phyloP scores from a whole-genome alignment of 768 basidiomycete genomes.

The Pholiota conissans region DNA sequence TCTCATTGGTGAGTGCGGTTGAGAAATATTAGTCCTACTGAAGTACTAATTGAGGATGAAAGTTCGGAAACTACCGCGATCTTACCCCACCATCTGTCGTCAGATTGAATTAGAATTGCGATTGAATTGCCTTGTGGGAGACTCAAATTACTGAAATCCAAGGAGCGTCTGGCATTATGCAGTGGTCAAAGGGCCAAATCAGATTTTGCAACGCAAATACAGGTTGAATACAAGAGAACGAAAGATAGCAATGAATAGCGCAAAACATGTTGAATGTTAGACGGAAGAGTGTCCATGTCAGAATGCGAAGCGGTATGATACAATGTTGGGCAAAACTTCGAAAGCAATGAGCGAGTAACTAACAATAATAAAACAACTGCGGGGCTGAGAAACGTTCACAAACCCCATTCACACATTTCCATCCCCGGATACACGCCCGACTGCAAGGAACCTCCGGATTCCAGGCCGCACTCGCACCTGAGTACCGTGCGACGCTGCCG shows the following conservation, averaged over 20 bases:
- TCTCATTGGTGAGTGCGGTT: too few species aligned
- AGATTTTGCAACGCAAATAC: neutral
- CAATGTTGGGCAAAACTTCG: neutral
- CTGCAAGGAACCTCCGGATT: neutral
- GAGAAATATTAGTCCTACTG: too few species aligned
- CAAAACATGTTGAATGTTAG: neutral
- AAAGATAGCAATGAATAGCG: neutral
- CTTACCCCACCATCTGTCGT: too few species aligned
- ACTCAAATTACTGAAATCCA: too few species aligned
- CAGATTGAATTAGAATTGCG: too few species aligned
- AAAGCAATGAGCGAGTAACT: neutral
- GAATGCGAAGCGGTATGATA: neutral
- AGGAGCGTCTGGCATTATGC: too few species aligned
- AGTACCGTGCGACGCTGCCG: neutral
- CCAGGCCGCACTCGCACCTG: neutral
- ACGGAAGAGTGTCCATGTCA: neutral
- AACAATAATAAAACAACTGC: neutral
- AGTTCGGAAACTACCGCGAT: too few species aligned
- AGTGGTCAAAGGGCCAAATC: too few species aligned
- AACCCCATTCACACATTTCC: neutral
- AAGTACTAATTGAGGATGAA: too few species aligned
- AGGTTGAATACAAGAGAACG: neutral
- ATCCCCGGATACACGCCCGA: neutral
- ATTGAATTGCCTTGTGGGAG: too few species aligned
- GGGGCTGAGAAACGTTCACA: neutral